Conservation (phyloP, 2,329 filamentous ascomycete genomes). For the Alternaria dauci region DNA sequence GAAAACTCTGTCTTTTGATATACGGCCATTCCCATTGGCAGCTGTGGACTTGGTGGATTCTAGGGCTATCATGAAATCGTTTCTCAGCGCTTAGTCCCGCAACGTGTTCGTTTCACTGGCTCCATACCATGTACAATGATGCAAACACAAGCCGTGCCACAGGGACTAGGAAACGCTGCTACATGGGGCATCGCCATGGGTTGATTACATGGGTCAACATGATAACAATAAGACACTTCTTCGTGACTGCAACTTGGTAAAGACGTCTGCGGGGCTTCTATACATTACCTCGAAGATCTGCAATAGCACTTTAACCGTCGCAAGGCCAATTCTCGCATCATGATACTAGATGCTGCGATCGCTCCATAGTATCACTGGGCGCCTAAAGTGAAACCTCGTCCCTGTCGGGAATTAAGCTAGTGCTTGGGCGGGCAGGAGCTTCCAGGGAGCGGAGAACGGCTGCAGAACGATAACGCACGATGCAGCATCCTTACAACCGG, state of each 20-base stretch:
- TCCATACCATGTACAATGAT: background rate
- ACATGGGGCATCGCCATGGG: background rate
- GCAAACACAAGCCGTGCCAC: background rate
- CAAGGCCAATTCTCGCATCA: too few relatives aligned
- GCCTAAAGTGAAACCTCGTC: background rate
- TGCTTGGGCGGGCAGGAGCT: background rate
- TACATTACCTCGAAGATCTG: too few relatives aligned
- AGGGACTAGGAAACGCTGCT: background rate
- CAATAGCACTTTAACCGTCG: background rate
- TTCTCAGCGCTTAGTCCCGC: too few relatives aligned
- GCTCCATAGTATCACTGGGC: background rate
- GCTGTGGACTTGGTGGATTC: too few relatives aligned
- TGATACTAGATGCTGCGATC: background rate
- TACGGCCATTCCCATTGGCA: too few relatives aligned
- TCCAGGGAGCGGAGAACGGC: background rate
- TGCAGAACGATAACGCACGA: background rate
- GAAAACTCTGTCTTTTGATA: too few relatives aligned
- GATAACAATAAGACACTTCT: background rate
- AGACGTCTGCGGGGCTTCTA: background rate
- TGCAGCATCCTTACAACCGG: background rate
- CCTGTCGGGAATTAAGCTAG: background rate
- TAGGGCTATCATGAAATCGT: too few relatives aligned
- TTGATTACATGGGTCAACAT: too few relatives aligned
- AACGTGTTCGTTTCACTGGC: background rate
- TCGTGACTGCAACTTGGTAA: background rate